A percentile compares a stretch with the other conserved stretches of the same genome.
These are phyloP conservation scores for Sequoia sempervirens DNA, from an alignment of 75 land plant species.

Conservation along the genomic window DNA sequence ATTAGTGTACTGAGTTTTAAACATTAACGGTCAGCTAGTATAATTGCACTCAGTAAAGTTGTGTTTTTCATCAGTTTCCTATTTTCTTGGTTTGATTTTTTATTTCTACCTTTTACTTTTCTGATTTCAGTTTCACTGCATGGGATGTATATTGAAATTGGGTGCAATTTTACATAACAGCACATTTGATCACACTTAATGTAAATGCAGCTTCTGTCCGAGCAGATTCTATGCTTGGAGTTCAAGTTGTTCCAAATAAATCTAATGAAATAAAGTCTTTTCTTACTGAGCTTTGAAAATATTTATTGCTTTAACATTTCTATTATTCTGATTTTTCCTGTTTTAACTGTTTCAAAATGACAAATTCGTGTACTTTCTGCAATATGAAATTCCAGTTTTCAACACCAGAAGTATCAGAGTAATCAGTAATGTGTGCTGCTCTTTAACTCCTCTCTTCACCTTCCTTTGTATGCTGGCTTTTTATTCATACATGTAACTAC, in stretches of 20 bases:
- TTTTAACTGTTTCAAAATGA: slow-evolving; percentile 2
- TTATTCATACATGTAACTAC: neutral
- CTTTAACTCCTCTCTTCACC: neutral
- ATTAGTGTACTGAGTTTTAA: neutral
- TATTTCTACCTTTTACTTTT: neutral
- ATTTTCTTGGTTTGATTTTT: neutral
- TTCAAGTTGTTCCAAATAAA: neutral
- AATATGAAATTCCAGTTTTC: neutral
- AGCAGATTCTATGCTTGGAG: neutral
- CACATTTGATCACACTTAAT: neutral
- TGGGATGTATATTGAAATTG: neutral
- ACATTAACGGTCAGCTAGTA: neutral
- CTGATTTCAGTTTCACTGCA: neutral
- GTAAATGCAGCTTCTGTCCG: neutral
- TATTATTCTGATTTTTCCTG: neutral
- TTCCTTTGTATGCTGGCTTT: neutral
- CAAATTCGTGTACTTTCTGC: neutral
- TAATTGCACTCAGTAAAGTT: neutral
- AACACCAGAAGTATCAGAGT: neutral
- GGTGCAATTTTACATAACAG: neutral
- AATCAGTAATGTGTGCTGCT: neutral
- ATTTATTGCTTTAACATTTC: neutral
- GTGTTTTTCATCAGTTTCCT: neutral
- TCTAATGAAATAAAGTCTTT: neutral
- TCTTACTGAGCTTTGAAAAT: neutral